Percentiles rank a stretch among this genome's conserved stretches.
Conservation (phyloP, 805 yeast species). For the Monosporozyma unispora region DNA sequence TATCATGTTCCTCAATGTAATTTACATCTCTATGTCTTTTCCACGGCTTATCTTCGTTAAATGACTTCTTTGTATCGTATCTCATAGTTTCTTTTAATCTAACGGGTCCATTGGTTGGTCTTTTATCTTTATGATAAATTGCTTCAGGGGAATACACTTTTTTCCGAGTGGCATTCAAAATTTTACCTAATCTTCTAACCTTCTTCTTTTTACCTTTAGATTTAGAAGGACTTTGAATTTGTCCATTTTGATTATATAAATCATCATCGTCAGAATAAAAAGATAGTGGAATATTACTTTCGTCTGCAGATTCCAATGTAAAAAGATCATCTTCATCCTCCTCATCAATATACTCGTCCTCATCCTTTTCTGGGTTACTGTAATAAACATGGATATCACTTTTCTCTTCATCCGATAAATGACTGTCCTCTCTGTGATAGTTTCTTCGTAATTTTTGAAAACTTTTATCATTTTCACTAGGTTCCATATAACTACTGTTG, state of each 20-base stretch:
- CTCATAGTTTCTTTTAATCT: slow-evolving; percentile 26
- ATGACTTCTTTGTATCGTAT: slow-evolving; percentile 22
- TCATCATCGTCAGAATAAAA: slow-evolving; percentile 1
- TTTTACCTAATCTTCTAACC: slow-evolving; percentile 3
- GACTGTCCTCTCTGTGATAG: not conserved
- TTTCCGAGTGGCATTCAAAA: not conserved
- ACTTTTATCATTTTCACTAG: not conserved
- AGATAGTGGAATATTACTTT: not conserved
- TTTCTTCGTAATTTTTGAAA: not conserved
- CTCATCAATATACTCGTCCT: not conserved
- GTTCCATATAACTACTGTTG: not conserved
- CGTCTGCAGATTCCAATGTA: not conserved
- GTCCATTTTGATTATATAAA: not conserved
- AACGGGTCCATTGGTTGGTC: slow-evolving; percentile 1
- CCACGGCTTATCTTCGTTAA: slow-evolving; percentile 92
- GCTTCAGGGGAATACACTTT: not conserved
- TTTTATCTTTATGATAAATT: not conserved
- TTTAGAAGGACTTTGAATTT: not conserved
- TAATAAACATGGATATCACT: not conserved
- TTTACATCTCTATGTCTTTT: slow-evolving; percentile 63
- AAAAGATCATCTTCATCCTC: not conserved
- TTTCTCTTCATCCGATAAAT: not conserved
- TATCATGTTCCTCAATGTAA: slow-evolving; percentile 51
- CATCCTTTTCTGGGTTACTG: not conserved
- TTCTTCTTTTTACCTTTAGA: not conserved